These are phyloP conservation scores for Lolium perenne DNA, from an alignment of 176 grass and related monocot species.

Conservation along the genomic window DNA sequence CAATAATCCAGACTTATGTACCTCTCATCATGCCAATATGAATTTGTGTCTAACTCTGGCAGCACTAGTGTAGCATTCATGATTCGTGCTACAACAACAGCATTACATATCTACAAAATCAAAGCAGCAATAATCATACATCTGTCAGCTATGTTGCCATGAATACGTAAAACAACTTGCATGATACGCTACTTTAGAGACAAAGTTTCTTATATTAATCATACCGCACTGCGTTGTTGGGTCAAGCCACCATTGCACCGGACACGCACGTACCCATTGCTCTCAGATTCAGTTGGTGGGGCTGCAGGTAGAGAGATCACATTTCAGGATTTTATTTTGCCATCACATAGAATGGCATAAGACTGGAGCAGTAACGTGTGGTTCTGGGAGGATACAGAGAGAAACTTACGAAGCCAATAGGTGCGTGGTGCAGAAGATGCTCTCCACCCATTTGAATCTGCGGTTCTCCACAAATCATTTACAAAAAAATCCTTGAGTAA, in stretches of 20 bases:
- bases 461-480: slow-evolving; percentile 83
- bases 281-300: slow-evolving; percentile 75
- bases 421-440: slow-evolving; percentile 89
- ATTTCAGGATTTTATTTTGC: slow-evolving; percentile 39
- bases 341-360: slow-evolving; percentile 4
- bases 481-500: slow-evolving; percentile 72
- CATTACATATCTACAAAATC: slow-evolving; percentile 95
- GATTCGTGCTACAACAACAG: slow-evolving; percentile 95
- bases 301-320: slow-evolving; percentile 59
- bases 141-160: slow-evolving; percentile 37
- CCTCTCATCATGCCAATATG: slow-evolving; percentile 98
- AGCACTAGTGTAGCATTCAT: slow-evolving; percentile 97
- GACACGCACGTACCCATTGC: slow-evolving; percentile 84
- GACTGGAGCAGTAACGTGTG: not conserved
- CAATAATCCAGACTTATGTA: slow-evolving; percentile 25
- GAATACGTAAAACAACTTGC: slow-evolving; percentile 39
- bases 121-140: slow-evolving; percentile 29
- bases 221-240: slow-evolving; percentile 95
- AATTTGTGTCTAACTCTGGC: slow-evolving; percentile 96
- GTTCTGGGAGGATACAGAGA: slow-evolving; percentile 8
- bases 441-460: slow-evolving; percentile 90
- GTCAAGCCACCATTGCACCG: slow-evolving; percentile 97
- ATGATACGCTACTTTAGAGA: slow-evolving; percentile 31
- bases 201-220: slow-evolving; percentile 43
- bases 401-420: slow-evolving; percentile 75